A percentile compares a stretch with the other conserved stretches of the same genome.
Evolutionary conservation across 257 asterid species (phyloP).

Genomic region (Datura wrightii): DNA sequence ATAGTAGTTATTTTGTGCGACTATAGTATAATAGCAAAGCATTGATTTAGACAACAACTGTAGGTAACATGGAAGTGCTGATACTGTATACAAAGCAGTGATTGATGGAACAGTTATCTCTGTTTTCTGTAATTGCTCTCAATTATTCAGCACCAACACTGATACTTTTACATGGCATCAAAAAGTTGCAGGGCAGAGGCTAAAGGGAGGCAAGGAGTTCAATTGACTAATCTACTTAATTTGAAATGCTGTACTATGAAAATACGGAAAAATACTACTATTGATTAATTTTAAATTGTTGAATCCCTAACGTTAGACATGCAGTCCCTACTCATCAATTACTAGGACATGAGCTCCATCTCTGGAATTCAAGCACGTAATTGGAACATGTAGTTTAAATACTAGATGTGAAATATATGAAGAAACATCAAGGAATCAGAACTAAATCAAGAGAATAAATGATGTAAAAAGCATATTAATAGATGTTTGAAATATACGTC

Average conservation of each 20-base stretch:
- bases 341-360: not conserved
- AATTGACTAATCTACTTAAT: no score
- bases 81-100: not conserved
- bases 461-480: not conserved
- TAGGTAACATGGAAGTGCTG: not conserved
- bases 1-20: not conserved
- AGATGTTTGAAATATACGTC: not conserved
- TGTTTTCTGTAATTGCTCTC: no score
- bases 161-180: no score
- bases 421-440: slow-evolving; percentile 1
- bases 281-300: no score
- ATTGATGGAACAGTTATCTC: no score
- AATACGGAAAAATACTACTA: no score
- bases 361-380: not conserved
- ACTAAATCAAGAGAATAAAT: not conserved
- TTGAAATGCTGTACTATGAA: no score
- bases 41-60: not conserved
- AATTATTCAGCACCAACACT: no score
- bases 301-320: no score
- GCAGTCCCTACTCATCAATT: not conserved
- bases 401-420: not conserved
- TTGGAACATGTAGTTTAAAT: not conserved
- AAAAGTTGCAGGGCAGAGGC: no score
- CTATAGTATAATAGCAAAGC: not conserved
- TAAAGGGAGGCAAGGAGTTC: no score